These are phyloP conservation scores for Pigoraptor vietnamica DNA, from an alignment of 78 protist genomes.

Conservation along the genomic window DNA sequence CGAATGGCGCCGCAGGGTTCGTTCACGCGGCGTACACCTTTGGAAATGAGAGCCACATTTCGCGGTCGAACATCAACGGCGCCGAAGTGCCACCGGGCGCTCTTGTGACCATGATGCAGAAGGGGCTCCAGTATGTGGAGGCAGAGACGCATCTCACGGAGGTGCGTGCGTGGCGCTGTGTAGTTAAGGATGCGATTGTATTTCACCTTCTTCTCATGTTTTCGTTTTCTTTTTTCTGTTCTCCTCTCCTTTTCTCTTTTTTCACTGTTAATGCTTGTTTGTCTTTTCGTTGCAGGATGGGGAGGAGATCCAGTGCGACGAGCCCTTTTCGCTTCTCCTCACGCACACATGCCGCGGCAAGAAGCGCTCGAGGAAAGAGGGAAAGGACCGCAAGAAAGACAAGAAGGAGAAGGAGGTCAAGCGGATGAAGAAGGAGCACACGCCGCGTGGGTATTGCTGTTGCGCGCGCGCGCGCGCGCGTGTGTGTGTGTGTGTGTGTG, in stretches of 20 bases:
- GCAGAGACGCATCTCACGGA: constrained; percentile 71
- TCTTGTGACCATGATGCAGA: constrained; percentile 78
- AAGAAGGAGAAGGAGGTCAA: constrained; percentile 13
- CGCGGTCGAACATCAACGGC: constrained; percentile 46
- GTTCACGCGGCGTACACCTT: constrained; percentile 89
- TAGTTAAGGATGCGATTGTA: neutral
- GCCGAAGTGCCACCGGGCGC: constrained; percentile 81
- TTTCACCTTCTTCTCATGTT: neutral
- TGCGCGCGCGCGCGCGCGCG: constrained; percentile 1
- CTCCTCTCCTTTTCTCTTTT: neutral
- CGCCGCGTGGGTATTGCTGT: constrained; percentile 1
- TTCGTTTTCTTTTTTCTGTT: neutral
- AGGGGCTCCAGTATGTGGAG: constrained; percentile 89
- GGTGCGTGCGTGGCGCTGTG: neutral
- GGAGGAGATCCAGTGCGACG: constrained; percentile 53
- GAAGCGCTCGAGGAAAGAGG: constrained; percentile 20
- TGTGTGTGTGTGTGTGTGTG: constrained; percentile 2
- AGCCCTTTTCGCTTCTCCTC: constrained; percentile 34
- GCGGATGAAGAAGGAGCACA: constrained; percentile 9
- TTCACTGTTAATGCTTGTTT: neutral
- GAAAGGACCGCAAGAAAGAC: constrained; percentile 2
- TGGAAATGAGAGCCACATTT: constrained; percentile 62
- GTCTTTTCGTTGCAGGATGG: constrained; percentile 52
- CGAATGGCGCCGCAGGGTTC: constrained; percentile 62
- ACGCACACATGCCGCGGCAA: constrained; percentile 18